phyloP scores from a whole-genome alignment of 495 filamentous ascomycete species.

The Apiosordaria backusii region DNA sequence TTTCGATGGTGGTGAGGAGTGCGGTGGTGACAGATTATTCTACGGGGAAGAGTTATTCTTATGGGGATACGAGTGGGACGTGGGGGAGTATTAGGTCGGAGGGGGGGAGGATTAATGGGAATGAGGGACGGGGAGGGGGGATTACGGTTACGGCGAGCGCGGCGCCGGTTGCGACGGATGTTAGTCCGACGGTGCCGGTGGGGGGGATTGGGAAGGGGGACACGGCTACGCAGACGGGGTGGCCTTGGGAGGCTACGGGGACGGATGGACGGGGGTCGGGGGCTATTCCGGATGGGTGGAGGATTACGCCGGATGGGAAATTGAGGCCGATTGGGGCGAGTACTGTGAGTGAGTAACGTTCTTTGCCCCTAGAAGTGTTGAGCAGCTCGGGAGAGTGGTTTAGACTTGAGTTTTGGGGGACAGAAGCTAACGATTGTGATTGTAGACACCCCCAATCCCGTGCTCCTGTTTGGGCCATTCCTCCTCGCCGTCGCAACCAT shows the following conservation, averaged over 20 bases:
- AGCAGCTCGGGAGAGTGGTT: neutral
- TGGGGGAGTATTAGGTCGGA: conserved; percentile 61
- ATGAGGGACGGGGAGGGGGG: conserved; percentile 42
- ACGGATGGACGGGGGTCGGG: conserved; percentile 31
- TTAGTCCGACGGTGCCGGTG: conserved; percentile 41
- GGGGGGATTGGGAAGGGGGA: conserved; percentile 60
- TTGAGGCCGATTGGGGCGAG: conserved; percentile 55
- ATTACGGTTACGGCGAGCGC: conserved; percentile 48
- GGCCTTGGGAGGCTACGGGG: conserved; percentile 42
- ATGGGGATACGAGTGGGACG: conserved; percentile 68
- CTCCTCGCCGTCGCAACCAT: conserved; percentile 3
- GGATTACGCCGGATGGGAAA: conserved; percentile 67
- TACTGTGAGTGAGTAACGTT: conserved; percentile 26
- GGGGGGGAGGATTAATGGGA: conserved; percentile 59
- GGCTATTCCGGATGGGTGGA: conserved; percentile 66
- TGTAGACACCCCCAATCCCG: conserved; percentile 12
- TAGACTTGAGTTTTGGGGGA: neutral
- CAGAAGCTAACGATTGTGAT: neutral
- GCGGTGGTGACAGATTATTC: conserved; percentile 84
- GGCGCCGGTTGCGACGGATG: conserved; percentile 33
- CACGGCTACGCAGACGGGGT: conserved; percentile 42
- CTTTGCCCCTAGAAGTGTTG: neutral
- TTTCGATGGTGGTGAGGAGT: conserved; percentile 76
- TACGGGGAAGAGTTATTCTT: conserved; percentile 76
- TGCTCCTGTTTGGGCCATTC: conserved; percentile 5